These are phyloP conservation scores for Mycena sp. DNA, from an alignment of 1,284 basidiomycete genomes.

Conservation along the genomic window DNA sequence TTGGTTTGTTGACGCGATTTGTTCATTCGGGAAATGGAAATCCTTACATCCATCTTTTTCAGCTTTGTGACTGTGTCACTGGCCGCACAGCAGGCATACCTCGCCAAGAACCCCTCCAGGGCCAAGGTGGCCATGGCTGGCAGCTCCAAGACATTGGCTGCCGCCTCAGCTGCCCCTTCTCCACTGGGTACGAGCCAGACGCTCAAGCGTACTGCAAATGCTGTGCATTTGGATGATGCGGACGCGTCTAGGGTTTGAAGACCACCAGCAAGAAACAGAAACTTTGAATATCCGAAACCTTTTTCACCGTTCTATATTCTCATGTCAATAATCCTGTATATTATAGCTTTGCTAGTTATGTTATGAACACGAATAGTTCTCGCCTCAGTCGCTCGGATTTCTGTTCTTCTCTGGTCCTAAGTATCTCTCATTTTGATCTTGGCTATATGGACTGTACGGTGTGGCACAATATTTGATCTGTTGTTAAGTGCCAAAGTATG, in stretches of 20 bases:
- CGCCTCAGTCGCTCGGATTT: too few relatives aligned
- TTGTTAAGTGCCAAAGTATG: too few relatives aligned
- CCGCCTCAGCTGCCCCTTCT: not conserved
- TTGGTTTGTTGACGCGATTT: constrained; percentile 29
- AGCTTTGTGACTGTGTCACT: constrained; percentile 33
- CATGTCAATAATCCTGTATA: constrained; percentile 6
- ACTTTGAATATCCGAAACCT: constrained; percentile 1
- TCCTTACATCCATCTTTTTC: constrained; percentile 11
- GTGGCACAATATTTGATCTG: too few relatives aligned
- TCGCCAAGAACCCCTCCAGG: constrained; percentile 29
- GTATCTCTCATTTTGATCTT: too few relatives aligned
- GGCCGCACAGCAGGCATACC: constrained; percentile 29
- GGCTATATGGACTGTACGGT: too few relatives aligned
- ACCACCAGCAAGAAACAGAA: constrained; percentile 22
- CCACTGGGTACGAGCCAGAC: constrained; percentile 23
- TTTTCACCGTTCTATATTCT: not conserved
- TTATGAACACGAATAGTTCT: not conserved
- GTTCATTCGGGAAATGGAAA: not conserved
- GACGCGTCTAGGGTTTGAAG: too few relatives aligned
- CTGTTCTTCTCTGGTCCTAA: too few relatives aligned
- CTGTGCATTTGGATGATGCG: constrained; percentile 1
- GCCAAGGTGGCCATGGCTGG: not conserved
- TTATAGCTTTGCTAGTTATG: constrained; percentile 15
- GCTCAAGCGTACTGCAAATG: constrained; percentile 23
- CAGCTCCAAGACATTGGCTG: not conserved